Evolutionary conservation across 495 filamentous ascomycete species (phyloP), one percentile per base, ranked within the genome.

Genomic region (Xylaria nigripes): DNA sequence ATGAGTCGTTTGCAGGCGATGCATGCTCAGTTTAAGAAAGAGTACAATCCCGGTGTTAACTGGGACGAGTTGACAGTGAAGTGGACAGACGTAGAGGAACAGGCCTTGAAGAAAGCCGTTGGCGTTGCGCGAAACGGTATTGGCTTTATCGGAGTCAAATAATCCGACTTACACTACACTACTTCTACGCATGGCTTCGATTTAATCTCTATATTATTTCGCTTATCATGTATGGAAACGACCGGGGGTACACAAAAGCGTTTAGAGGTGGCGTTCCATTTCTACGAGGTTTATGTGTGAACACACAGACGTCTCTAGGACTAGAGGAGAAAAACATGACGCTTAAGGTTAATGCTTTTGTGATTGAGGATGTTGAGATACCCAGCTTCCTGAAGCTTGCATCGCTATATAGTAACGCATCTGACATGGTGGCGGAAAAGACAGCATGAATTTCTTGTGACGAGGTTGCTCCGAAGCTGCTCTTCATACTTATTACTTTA

Each of bases 51-150:
- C 1, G 75, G 77, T 3, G 87, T 82, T 64, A 89, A 90, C 41
- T 97, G 91, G 92, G 87, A 96, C 65, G 73, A 95, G 52, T 65
- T 95, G 44, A 87, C 71, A 54, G 85, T 95, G 25, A 83, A 90
- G 68, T 97, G 92, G 92, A 95, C 92, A 10, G 90, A 95, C 67
- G 72, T 62, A 3, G 92, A 97, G 67, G 86, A 90, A 29, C 86
- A 94, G 70, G 82, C 79, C 36, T 66, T 96, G 60, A 84, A 79
- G 65, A 78, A 72, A 61, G 91, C 90, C 0, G 82, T 83, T 53
- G 73, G 75, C 54, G 71, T 72, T 36, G 90, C 92, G 0, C 79
- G 90, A 34, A 72, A 84, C 27, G 90, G 92, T 1, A 76, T 95
- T 51, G 90, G 84, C 6, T 94, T 97, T 61, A 75, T 96, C 63